Evolutionary conservation across 768 basidiomycete genomes (phyloP), one percentile per base, ranked within the genome.

Genomic region (Albatrellus ellisii): DNA sequence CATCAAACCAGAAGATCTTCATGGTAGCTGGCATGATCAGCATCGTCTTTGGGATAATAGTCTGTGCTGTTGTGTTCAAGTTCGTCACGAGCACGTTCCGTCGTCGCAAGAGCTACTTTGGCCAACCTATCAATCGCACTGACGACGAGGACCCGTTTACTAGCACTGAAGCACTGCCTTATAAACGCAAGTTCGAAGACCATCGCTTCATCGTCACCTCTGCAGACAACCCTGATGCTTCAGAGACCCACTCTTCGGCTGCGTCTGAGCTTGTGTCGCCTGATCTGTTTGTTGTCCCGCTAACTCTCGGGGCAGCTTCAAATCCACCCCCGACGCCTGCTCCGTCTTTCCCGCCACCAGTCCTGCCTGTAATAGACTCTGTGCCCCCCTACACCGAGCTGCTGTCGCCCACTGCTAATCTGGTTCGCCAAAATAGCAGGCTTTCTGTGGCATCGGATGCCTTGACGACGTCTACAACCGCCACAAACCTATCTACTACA

Each of bases 281-380:
- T 15, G 42, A 22, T 20, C 39, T 21, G 5, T 40, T 48, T 26
- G 12, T 15, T 27, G 26, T 14, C 14, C 39, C 26, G 17, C 25
- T 12, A 10, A 15, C 41, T 6, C 24, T 18, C 26, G n/a, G 10
- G 14, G 26, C 15, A 33, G 35, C 26, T 4, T 27, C 48, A 7
- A 42, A 42, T 15, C 15, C 15, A 21, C 18, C 22, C 34, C 15
- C 4, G 34, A 17, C 31, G 6, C 48, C 48, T 4, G 48, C 48
- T 35, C 48, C 42, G 32, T 36, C 48, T 26, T 48, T 50, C n/a
- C 42, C 48, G n/a, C 48, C 46, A n/a, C 47, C 41, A 22, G 46
- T 46, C 12, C 39, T n/a, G n/a, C n/a, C n/a, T n/a, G n/a, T n/a
- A n/a, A n/a, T n/a, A n/a, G n/a, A n/a, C n/a, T n/a, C n/a, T n/a